phyloP scores from a whole-genome alignment of 345 rosid species.

The Syzygium oleosum region DNA sequence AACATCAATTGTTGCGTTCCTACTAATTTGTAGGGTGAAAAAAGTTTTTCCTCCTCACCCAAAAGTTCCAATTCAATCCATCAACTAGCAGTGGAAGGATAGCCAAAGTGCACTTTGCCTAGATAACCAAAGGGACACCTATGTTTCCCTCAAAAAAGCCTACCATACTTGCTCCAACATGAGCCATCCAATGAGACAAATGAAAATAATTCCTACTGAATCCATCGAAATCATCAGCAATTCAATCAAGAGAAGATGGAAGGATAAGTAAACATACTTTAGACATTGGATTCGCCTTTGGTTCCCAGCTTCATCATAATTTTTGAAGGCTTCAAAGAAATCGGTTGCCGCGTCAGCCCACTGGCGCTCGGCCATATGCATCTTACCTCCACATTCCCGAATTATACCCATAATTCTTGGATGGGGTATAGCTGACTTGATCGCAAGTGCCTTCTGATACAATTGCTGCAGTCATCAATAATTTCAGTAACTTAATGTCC shows the following conservation, averaged over 20 bases:
- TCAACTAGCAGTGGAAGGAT: neutral
- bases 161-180: neutral
- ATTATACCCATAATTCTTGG: conserved; percentile 99
- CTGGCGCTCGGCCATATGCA: conserved; percentile 99
- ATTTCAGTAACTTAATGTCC: neutral
- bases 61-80: neutral
- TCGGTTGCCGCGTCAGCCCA: conserved; percentile 99
- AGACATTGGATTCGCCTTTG: conserved; percentile 97
- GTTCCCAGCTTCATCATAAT: conserved; percentile 99
- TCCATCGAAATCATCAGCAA: neutral
- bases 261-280: conserved; percentile 46
- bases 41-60: neutral
- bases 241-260: neutral
- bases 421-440: conserved; percentile 99
- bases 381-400: conserved; percentile 99
- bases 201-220: neutral
- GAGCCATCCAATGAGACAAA: neutral
- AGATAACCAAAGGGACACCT: neutral
- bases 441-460: conserved; percentile 95
- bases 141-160: neutral
- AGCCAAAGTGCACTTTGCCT: neutral
- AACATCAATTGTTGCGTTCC: neutral
- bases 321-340: conserved; percentile 99
- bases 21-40: neutral
- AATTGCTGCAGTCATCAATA: conserved; percentile 58